Base-by-base conservation (phyloP, 352 stramenopile genomes). In the Globisporangium apiculatum region DNA sequence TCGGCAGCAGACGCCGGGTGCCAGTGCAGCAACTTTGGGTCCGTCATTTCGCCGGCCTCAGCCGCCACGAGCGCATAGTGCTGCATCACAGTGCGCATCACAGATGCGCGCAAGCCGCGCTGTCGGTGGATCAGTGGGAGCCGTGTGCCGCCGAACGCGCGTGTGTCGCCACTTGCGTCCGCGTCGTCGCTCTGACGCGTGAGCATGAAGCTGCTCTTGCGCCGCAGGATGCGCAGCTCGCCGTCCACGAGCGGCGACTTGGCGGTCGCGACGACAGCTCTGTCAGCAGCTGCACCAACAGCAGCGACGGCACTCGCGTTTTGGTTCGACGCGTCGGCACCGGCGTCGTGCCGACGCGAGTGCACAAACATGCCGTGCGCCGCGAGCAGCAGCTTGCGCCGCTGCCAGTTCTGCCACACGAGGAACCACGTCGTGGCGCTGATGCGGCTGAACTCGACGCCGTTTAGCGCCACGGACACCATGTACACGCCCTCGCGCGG, bases 371-470 rank as follows among this genome's bases (percentile, higher is more conserved):
- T 46, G 7, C 57, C 58, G 53, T 81, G 71, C 5, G 61, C 65
- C 1, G 51, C 42, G 6, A 79, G 65, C 38, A 85, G 36, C 2
- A 72, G 69, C 58, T 88, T 88, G 7, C 81, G 68, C 36, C 79
- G 83, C 57, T 92, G 82, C 84, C 84, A 94, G 60, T 90, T 94
- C 35, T 88, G 78, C 84, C 84, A 94, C n/a, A 72, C 69, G 37
- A 91, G 60, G 53, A 89, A 89, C 80, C 76, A 92, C 14, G 79
- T 76, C 7, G 66, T 58, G 5, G 76, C 71, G 51, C 71, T 83
- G 5, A 80, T 62, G 2, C 61, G 51, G 57, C 72, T 83, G 63
- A 91, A 91, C 36, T 88, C 78, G 24, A 84, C 63, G 18, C 76
- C 73, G 36, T 94, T 91, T 0, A 91, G 61, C 7, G 77, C 71